Evolutionary conservation across 192 early-diverging fungal species (phyloP).

Genomic region (Backusella australiensis): DNA sequence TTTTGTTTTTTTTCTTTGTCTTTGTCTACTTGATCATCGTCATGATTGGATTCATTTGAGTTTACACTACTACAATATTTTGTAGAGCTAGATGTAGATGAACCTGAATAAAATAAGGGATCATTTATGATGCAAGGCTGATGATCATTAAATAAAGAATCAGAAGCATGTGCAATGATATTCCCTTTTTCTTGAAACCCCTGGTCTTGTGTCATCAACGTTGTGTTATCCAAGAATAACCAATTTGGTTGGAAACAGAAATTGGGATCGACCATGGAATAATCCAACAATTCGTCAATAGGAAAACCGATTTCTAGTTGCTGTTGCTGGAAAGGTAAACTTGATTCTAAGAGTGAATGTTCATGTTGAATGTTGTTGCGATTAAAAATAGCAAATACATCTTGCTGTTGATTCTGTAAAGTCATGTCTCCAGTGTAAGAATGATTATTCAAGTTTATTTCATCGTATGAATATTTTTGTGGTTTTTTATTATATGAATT

Average conservation of each 20-base stretch:
- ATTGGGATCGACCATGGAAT: neutral
- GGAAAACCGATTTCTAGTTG: neutral
- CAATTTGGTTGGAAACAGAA: neutral
- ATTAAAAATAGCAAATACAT: neutral
- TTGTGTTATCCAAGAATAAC: neutral
- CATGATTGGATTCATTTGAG: neutral
- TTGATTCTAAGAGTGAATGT: neutral
- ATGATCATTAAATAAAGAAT: constrained; percentile 5
- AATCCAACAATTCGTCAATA: neutral
- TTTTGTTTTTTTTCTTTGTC: neutral
- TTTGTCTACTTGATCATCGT: neutral
- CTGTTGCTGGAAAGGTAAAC: neutral
- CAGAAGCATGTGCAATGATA: neutral
- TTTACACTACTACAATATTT: constrained; percentile 9
- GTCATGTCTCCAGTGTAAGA: neutral
- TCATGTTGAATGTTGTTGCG: neutral
- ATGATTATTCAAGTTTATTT: neutral
- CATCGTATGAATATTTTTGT: neutral
- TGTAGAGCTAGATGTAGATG: neutral
- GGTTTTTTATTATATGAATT: neutral
- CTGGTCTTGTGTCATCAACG: neutral
- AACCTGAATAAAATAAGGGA: constrained; percentile 3
- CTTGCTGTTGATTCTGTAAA: neutral
- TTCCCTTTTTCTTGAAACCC: neutral
- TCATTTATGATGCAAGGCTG: neutral